Percentiles rank a stretch among this genome's conserved stretches.
Evolutionary conservation across 2,329 filamentous ascomycete species (phyloP).

Genomic region (Fusarium sp.): DNA sequence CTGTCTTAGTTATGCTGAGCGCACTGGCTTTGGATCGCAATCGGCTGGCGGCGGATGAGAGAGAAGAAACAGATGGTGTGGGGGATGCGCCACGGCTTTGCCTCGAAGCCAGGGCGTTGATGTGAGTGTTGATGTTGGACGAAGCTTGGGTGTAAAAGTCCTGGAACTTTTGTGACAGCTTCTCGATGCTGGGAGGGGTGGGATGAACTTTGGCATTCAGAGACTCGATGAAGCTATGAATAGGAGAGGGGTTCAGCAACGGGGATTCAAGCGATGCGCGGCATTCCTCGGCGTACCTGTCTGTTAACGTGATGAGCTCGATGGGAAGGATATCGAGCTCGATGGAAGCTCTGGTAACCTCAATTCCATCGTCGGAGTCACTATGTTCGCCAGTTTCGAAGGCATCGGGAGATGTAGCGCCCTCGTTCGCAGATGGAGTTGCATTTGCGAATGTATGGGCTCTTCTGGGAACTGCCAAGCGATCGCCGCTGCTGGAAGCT

Average conservation of each 20-base stretch:
- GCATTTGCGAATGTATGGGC: conserved; percentile 60
- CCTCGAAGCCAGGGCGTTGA: conserved; percentile 79
- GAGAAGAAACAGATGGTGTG: conserved; percentile 64
- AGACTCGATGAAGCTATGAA: conserved; percentile 84
- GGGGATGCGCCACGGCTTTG: conserved; percentile 76
- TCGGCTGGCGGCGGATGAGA: conserved; percentile 66
- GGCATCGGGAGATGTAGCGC: conserved; percentile 54
- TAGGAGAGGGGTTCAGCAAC: conserved; percentile 26
- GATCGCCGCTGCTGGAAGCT: conserved; percentile 47
- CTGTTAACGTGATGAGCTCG: conserved; percentile 88
- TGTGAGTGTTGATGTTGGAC: conserved; percentile 86
- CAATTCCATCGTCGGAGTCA: conserved; percentile 58
- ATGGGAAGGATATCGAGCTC: conserved; percentile 92
- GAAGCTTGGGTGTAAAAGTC: conserved; percentile 90
- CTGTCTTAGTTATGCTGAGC: conserved; percentile 60
- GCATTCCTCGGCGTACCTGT: conserved; percentile 70
- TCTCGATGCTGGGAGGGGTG: conserved; percentile 84
- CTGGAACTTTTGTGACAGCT: conserved; percentile 87
- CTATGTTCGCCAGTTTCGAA: conserved; percentile 60
- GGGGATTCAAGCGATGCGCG: neutral
- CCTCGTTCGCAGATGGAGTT: conserved; percentile 41
- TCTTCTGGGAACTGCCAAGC: conserved; percentile 54
- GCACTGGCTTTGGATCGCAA: conserved; percentile 67
- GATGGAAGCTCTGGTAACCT: conserved; percentile 66
- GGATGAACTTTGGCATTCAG: conserved; percentile 88